Base-by-base conservation (phyloP, 805 yeast genomes). In the Candida schatavii region DNA sequence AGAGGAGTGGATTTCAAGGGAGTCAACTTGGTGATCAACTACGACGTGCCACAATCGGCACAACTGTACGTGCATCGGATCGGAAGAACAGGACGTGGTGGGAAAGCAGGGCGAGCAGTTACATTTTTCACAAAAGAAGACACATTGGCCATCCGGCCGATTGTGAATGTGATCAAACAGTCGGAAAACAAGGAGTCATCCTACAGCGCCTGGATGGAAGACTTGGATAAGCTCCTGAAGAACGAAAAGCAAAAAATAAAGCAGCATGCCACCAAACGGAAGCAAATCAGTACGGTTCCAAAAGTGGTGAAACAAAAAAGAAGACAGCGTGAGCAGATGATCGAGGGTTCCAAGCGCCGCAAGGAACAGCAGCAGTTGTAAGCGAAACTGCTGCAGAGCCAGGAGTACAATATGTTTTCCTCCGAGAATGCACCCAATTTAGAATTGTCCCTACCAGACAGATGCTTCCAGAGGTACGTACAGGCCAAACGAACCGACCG, bases 31-130 rank as follows among this genome's bases (percentile, higher is more conserved):
- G 97, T 93, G 31, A 87, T 93, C 50, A 93, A 93, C 65, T 93
- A 93, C 62, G 99, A 93, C 64, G 96, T 93, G 10, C 99, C 99
- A 14, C 86, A 81, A 54, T 79, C 85, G 34, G 88, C 97, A 0
- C 97, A 91, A 62, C 84, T 96, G 0, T 93, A 93, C 61, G 97
- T 93, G 35, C 99, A 93, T 64, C 80, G 99, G 68, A 88, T 93
- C 55, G 99, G 99, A 64, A 85, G 99, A 74, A 91, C 99, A 2
- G 99, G 99, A 51, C 83, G 99, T 74, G 96, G 88, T 41, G 96
- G 96, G 1, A 80, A 85, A 46, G 55, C 66, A 6, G 99, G 99
- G 43, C 76, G 75, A 52, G 97, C 98, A 0, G 79, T 93, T 15
- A 93, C 99, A 0, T 83, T 90, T 50, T 93, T 86, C 68, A 91